Conservation (phyloP, 1,284 basidiomycete genomes). For the Meira miltonrushii region DNA sequence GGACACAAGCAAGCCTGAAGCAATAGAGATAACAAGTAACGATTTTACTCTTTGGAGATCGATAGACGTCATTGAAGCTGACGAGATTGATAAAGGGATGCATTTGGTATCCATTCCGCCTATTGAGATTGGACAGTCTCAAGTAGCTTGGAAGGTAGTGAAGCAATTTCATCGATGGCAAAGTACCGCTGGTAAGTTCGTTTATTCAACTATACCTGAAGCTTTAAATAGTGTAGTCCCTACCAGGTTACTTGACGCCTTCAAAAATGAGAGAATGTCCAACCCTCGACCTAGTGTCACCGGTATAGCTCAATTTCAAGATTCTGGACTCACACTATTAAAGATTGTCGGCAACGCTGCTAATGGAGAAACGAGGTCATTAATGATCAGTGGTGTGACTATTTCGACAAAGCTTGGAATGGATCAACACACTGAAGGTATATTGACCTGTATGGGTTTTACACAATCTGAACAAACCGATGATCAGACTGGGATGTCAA, state of each 20-base stretch:
- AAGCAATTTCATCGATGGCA: not conserved
- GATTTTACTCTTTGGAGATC: slow-evolving; percentile 1
- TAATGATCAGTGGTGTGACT: slow-evolving; percentile 17
- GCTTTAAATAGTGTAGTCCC: not conserved
- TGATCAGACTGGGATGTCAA: not conserved
- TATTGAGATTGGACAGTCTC: not conserved
- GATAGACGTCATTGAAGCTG: not conserved
- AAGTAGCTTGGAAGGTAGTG: not conserved
- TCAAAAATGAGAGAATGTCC: not conserved
- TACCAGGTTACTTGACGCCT: not conserved
- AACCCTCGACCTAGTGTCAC: slow-evolving; percentile 3
- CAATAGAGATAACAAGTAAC: not conserved
- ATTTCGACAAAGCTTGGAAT: slow-evolving; percentile 24
- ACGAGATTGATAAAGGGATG: not conserved
- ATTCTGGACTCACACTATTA: slow-evolving; percentile 1
- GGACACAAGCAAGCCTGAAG: not conserved
- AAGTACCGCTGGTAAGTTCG: not conserved
- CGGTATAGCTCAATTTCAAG: slow-evolving; percentile 1
- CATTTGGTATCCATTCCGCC: not conserved
- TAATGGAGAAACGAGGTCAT: slow-evolving; percentile 25
- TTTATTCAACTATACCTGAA: not conserved
- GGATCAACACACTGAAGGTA: not conserved
- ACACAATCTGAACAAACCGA: not conserved
- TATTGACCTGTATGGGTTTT: not conserved
- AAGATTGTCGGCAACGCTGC: slow-evolving; percentile 26